Evolutionary conservation across 2,329 filamentous ascomycete species (phyloP), one percentile per base, ranked within the genome.

Genomic region (Chrysoporthe puriensis): DNA sequence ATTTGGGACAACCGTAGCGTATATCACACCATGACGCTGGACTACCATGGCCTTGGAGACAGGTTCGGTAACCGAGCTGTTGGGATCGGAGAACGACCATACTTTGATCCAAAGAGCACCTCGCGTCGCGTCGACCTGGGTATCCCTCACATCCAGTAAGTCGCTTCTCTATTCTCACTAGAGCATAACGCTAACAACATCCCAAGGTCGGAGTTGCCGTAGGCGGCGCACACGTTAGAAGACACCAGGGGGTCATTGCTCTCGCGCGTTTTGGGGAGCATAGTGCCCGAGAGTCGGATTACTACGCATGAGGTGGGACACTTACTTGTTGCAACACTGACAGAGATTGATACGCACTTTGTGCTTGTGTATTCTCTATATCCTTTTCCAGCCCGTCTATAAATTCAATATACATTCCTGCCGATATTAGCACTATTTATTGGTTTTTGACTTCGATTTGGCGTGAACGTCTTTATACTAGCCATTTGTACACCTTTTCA

Each of bases 1-100:
- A 86, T 89, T 69, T 90, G 87, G 87, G 87, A 90, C 70, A 89
- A 89, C 69, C 77, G 86, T 7, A 84, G 83, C 64, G 83, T 79
- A 0, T 88, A 85, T 75, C 62, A 64, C 71, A 84, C 82, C 13
- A 86, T 86, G 0, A 89, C 86, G 0, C 86, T 83, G 66, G 87
- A 89, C 70, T 88, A 87, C 57, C 81, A 82, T 16, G 80, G 79
- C 1, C 78, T 83, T 40, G 86, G 85, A 0, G 79, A 83, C 36
- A 78, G 87, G 60, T 79, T 81, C 62, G 82, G 85, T 36, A 81
- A 87, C 73, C 74, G 87, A 26, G 80, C 83, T 0, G 86, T 89
- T 8, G 84, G 82, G 8, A 80, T 88, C 6, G 87, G 83, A 14
- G 87, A 84, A 79, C 81, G 75, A 71, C 87, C 83, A 1, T 88